These are phyloP conservation scores for Candida taoyuanica DNA, from an alignment of 805 yeast species.

Conservation along the genomic window DNA sequence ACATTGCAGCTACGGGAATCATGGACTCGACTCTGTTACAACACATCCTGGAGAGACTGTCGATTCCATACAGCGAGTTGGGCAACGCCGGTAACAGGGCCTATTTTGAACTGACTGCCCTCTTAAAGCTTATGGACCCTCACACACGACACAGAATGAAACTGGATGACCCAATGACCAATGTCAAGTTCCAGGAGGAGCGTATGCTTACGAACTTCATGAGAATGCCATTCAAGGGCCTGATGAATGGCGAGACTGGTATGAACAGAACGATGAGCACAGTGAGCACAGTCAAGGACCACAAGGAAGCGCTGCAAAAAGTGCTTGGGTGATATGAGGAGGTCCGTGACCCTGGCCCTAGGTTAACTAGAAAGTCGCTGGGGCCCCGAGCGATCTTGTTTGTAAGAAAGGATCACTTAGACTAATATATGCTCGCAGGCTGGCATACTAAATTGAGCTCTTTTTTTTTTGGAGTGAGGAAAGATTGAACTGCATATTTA, in stretches of 20 bases:
- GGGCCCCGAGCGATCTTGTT: too few relatives aligned
- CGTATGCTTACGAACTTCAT: constrained; percentile 6
- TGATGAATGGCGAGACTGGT: not conserved
- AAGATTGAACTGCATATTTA: too few relatives aligned
- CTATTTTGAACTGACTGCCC: constrained; percentile 12
- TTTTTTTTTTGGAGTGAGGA: too few relatives aligned
- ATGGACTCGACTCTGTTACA: constrained; percentile 10
- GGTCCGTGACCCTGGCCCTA: too few relatives aligned
- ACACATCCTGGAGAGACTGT: constrained; percentile 13
- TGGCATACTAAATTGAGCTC: too few relatives aligned
- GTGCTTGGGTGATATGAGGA: too few relatives aligned
- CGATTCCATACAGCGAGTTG: constrained; percentile 15
- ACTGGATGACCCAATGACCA: constrained; percentile 14
- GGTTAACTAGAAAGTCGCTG: too few relatives aligned
- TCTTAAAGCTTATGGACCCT: constrained; percentile 18
- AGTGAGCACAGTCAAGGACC: not conserved
- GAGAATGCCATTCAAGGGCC: not conserved
- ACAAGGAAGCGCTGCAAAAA: constrained; percentile 5
- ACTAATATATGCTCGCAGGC: too few relatives aligned
- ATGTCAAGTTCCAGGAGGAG: constrained; percentile 14
- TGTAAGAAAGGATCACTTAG: too few relatives aligned
- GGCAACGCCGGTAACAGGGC: constrained; percentile 20
- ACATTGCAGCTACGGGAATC: constrained; percentile 1
- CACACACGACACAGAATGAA: constrained; percentile 14
- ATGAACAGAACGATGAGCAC: constrained; percentile 5